A percentile compares a stretch with the other conserved stretches of the same genome.
phyloP scores from a whole-genome alignment of 2,329 filamentous ascomycete species.

The Colletotrichum eleusines region DNA sequence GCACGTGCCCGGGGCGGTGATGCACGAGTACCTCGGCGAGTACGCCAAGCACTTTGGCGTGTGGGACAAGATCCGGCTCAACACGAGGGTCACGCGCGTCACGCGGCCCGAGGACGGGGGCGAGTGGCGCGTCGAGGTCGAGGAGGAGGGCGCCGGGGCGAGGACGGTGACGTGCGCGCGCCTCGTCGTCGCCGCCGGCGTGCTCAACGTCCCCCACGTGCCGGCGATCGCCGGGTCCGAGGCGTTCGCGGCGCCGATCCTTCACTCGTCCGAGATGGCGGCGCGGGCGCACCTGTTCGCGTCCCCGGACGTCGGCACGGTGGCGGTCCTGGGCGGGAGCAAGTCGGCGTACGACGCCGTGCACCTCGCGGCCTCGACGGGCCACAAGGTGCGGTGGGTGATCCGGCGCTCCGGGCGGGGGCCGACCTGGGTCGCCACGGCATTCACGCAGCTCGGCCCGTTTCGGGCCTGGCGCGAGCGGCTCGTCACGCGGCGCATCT shows the following conservation, averaged over 20 bases:
- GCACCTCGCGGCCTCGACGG: conserved; percentile 66
- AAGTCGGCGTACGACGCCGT: conserved; percentile 75
- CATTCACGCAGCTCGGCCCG: conserved; percentile 63
- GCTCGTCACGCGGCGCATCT: conserved; percentile 59
- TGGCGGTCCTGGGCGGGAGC: conserved; percentile 68
- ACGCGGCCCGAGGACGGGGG: conserved; percentile 52
- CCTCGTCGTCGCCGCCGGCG: conserved; percentile 71
- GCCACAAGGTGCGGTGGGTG: conserved; percentile 67
- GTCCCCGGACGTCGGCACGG: conserved; percentile 51
- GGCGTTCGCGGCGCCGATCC: conserved; percentile 63
- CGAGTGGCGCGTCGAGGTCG: conserved; percentile 48
- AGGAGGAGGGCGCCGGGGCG: conserved; percentile 8
- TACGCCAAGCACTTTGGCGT: conserved; percentile 68
- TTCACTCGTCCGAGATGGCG: conserved; percentile 68
- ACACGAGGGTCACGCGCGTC: conserved; percentile 63
- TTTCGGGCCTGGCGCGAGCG: conserved; percentile 63
- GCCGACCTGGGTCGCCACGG: conserved; percentile 62
- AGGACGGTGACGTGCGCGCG: conserved; percentile 53
- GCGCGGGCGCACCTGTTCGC: conserved; percentile 47
- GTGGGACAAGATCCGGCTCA: conserved; percentile 59
- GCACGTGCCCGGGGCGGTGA: conserved; percentile 69
- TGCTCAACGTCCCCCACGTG: conserved; percentile 68
- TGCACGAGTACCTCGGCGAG: conserved; percentile 68
- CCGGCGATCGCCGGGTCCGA: conserved; percentile 63
- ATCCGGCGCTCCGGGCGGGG: conserved; percentile 70